phyloP scores from a whole-genome alignment of 2,329 filamentous ascomycete genomes.

The Daldinia sp. region DNA sequence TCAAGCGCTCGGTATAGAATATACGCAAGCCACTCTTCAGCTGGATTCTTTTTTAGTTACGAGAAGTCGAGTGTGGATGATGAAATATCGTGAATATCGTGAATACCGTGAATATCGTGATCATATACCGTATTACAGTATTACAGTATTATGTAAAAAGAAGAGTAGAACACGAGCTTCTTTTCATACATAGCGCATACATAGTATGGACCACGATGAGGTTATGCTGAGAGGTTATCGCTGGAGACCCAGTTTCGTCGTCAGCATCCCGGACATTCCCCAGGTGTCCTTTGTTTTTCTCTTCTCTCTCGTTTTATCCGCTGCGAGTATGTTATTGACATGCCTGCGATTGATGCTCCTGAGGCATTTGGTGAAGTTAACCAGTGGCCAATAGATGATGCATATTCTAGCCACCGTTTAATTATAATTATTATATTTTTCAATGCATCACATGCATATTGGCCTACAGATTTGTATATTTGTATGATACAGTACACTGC shows the following conservation, averaged over 20 bases:
- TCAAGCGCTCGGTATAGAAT: not conserved
- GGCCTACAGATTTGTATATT: not conserved
- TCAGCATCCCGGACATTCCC: slow-evolving; percentile 35
- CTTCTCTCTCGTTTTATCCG: not conserved
- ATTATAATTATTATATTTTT: slow-evolving; percentile 29
- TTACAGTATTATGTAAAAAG: not conserved
- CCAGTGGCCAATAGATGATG: slow-evolving; percentile 17
- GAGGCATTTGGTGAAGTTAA: slow-evolving; percentile 8
- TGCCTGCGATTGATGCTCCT: slow-evolving; percentile 18
- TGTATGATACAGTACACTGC: not conserved
- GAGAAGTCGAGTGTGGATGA: no score
- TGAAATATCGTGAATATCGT: no score
- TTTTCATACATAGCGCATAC: no score
- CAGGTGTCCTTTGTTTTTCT: slow-evolving; percentile 12
- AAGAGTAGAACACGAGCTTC: not conserved
- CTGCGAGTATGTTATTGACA: not conserved
- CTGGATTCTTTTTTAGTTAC: not conserved
- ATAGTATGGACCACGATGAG: not conserved
- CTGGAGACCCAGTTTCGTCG: slow-evolving; percentile 6
- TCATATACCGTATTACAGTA: not conserved
- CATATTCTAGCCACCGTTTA: slow-evolving; percentile 16
- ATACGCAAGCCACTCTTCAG: not conserved
- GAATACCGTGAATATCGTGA: not conserved
- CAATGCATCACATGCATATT: slow-evolving; percentile 6
- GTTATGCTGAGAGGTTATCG: slow-evolving; percentile 4